These are phyloP conservation scores for Monosporascus sp. DNA, from an alignment of 2,329 filamentous ascomycete genomes.

Conservation along the genomic window DNA sequence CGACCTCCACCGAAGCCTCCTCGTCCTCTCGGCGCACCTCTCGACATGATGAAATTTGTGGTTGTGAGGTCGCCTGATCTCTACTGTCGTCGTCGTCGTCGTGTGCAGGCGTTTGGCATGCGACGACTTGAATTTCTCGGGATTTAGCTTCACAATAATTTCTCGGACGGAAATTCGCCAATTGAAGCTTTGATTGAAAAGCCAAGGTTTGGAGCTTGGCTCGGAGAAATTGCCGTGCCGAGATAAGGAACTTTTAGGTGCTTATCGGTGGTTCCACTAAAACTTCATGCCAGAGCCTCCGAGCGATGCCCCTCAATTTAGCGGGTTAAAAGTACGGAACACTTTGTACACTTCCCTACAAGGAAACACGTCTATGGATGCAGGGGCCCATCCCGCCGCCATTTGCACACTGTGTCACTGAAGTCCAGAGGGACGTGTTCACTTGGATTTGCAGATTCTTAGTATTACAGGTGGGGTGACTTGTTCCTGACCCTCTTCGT, in stretches of 20 bases:
- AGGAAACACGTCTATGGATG: not conserved
- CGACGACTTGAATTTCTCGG: not conserved
- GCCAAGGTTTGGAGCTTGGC: not conserved
- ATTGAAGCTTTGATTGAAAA: not conserved
- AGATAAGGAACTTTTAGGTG: not conserved
- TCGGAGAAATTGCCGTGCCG: not conserved
- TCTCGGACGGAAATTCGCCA: not conserved
- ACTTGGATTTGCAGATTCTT: not conserved
- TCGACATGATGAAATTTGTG: constrained; percentile 18
- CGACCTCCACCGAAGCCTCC: constrained; percentile 23
- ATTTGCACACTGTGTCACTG: not conserved
- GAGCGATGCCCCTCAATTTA: not conserved
- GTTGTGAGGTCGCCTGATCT: not conserved
- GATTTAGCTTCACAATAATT: not conserved
- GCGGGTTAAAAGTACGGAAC: not conserved
- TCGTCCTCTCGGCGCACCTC: constrained; percentile 28
- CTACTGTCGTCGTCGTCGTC: not conserved
- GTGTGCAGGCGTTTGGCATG: not conserved
- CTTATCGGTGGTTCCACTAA: not conserved
- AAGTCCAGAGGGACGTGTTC: not conserved
- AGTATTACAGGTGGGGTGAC: not conserved
- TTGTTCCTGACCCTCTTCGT: not conserved
- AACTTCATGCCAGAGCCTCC: not conserved
- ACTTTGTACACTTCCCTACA: not conserved
- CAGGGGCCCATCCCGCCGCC: not conserved